A percentile compares a stretch with the other conserved stretches of the same genome.
phyloP scores from a whole-genome alignment of 495 filamentous ascomycete species.

The Trichocladium uniseriatum region DNA sequence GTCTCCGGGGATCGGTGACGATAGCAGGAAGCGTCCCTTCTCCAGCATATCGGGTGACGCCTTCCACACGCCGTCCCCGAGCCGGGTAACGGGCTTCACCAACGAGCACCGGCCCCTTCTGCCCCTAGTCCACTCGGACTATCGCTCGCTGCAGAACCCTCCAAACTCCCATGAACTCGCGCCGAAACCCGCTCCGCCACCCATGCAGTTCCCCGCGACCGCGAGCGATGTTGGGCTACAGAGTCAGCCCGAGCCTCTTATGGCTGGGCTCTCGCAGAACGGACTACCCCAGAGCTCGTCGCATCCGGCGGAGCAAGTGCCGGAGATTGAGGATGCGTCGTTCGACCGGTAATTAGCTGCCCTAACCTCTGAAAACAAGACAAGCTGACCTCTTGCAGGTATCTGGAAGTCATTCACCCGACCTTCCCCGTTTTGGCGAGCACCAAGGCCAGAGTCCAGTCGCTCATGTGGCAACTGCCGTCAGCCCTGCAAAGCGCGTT shows the following conservation, averaged over 20 bases:
- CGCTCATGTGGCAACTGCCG: conserved; percentile 52
- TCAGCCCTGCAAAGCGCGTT: conserved; percentile 60
- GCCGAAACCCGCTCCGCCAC: conserved; percentile 26
- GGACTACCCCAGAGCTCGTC: conserved; percentile 19
- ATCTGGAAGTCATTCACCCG: conserved; percentile 62
- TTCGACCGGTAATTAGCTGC: conserved; percentile 36
- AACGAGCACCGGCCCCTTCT: conserved; percentile 34
- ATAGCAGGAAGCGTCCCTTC: conserved; percentile 37
- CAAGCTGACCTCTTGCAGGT: conserved; percentile 36
- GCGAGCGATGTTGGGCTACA: conserved; percentile 13
- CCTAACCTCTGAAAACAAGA: not conserved
- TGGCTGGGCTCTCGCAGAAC: conserved; percentile 11
- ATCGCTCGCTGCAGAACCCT: conserved; percentile 25
- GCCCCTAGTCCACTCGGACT: conserved; percentile 28
- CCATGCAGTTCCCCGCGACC: conserved; percentile 16
- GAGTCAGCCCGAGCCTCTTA: conserved; percentile 21
- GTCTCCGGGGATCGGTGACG: conserved; percentile 25
- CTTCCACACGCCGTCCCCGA: conserved; percentile 26
- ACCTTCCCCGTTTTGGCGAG: conserved; percentile 65
- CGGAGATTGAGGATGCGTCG: conserved; percentile 36
- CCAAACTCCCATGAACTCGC: conserved; percentile 28
- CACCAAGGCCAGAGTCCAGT: conserved; percentile 52
- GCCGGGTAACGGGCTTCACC: conserved; percentile 26
- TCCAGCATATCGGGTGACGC: conserved; percentile 37
- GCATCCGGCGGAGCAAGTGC: conserved; percentile 21